These are phyloP conservation scores for Dactylellina sp. DNA, from an alignment of 2,329 filamentous ascomycete genomes.

Conservation along the genomic window DNA sequence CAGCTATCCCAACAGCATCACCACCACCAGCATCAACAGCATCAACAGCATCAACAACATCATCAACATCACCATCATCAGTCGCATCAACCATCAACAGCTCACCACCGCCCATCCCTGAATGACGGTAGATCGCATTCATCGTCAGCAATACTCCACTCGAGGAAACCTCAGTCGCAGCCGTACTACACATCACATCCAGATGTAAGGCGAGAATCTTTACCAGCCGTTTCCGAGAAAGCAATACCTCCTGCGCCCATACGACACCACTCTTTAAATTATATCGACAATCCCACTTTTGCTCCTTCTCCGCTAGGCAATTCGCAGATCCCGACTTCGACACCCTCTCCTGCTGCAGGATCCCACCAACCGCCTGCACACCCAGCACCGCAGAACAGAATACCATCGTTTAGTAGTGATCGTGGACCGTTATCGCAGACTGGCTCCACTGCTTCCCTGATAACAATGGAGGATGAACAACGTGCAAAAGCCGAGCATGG, in stretches of 20 bases:
- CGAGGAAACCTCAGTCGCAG: constrained; percentile 37
- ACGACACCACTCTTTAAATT: constrained; percentile 43
- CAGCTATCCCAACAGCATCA: constrained; percentile 12
- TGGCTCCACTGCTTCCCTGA: constrained; percentile 45
- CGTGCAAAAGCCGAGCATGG: constrained; percentile 31
- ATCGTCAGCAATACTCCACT: constrained; percentile 23
- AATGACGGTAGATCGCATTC: constrained; percentile 32
- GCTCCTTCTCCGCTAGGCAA: constrained; percentile 32
- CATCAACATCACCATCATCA: constrained; percentile 33
- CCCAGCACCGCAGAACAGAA: constrained; percentile 27
- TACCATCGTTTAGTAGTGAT: constrained; percentile 51
- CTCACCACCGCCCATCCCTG: constrained; percentile 36
- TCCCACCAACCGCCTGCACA: constrained; percentile 7
- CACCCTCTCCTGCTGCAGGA: constrained; percentile 21
- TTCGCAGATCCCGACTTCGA: constrained; percentile 36
- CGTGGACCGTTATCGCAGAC: constrained; percentile 43
- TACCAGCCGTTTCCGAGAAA: constrained; percentile 45
- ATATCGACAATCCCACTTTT: constrained; percentile 46
- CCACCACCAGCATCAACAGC: constrained; percentile 25
- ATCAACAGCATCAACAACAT: constrained; percentile 19
- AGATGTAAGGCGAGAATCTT: constrained; percentile 42
- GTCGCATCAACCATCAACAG: constrained; percentile 26
- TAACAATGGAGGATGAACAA: constrained; percentile 49
- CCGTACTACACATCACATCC: constrained; percentile 37
- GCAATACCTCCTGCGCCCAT: constrained; percentile 36